A percentile compares a stretch with the other conserved stretches of the same genome.
Conservation (phyloP, 768 basidiomycete species). For the Tremella mesenterica region DNA sequence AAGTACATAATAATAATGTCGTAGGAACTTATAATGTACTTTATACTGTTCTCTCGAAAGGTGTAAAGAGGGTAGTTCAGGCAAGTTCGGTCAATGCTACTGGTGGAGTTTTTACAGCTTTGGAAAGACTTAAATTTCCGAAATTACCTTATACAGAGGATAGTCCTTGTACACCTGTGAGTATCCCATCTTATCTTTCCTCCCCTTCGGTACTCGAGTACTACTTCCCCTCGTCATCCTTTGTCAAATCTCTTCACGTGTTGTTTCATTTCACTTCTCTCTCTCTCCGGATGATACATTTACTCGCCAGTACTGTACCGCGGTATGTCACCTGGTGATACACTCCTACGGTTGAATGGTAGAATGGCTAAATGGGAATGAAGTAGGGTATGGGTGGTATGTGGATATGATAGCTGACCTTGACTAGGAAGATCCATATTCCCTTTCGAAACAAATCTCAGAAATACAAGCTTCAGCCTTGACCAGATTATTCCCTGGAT, state of each 20-base stretch:
- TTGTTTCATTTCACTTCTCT: no score
- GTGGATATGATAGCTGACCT: slow-evolving; percentile 11
- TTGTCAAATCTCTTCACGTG: no score
- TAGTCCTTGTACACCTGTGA: slow-evolving; percentile 12
- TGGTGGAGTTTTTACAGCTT: slow-evolving; percentile 23
- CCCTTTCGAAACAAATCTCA: slow-evolving; percentile 47
- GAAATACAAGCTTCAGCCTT: slow-evolving; percentile 64
- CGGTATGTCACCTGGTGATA: no score
- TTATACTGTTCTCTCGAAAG: slow-evolving; percentile 24
- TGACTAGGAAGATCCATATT: slow-evolving; percentile 24
- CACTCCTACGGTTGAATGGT: no score
- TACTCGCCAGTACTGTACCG: no score
- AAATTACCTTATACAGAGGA: slow-evolving; percentile 32
- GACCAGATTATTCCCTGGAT: slow-evolving; percentile 53
- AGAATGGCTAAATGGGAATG: no score
- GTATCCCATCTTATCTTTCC: slow-evolving; percentile 3
- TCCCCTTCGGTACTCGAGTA: background rate
- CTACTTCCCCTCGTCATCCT: no score
- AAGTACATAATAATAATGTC: slow-evolving; percentile 34
- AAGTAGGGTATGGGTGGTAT: no score
- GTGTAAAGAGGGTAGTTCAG: slow-evolving; percentile 33
- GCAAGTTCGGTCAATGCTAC: slow-evolving; percentile 38
- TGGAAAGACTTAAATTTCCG: slow-evolving; percentile 21
- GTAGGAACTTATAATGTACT: slow-evolving; percentile 33
- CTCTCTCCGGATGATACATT: no score